Percentiles rank a stretch among this genome's conserved stretches.
Conservation (phyloP, 2,329 filamentous ascomycete genomes). For the Fusarium sp. region DNA sequence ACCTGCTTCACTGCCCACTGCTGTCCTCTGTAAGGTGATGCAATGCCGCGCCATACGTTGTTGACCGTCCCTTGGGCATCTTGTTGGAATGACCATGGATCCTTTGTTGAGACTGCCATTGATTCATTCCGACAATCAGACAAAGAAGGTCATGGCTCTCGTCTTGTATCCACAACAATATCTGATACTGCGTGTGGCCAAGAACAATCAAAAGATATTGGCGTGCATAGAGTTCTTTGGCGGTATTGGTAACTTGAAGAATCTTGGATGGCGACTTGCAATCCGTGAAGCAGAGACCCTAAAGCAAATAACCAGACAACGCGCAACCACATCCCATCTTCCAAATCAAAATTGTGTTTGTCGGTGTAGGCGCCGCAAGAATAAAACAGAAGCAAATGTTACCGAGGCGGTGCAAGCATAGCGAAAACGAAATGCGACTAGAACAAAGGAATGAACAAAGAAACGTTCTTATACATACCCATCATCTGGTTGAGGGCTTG, state of each 20-base stretch:
- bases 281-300: constrained; percentile 1
- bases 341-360: constrained; percentile 7
- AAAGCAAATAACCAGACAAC: constrained; percentile 4
- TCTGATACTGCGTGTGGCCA: constrained; percentile 8
- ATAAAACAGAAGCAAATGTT: background rate
- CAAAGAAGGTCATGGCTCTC: constrained; percentile 12
- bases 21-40: constrained; percentile 37
- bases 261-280: constrained; percentile 5
- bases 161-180: constrained; percentile 1
- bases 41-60: constrained; percentile 35
- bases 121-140: background rate
- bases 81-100: constrained; percentile 27
- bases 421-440: constrained; percentile 4
- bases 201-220: constrained; percentile 8
- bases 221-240: constrained; percentile 15
- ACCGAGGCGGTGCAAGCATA: background rate
- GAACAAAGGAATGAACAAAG: constrained; percentile 12
- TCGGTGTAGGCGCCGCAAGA: constrained; percentile 1
- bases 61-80: constrained; percentile 19
- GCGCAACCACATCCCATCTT: background rate
- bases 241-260: constrained; percentile 10
- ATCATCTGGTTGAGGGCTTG: constrained; percentile 42
- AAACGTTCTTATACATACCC: constrained; percentile 55
- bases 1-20: constrained; percentile 35
- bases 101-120: constrained; percentile 27